Evolutionary conservation across 2,329 filamentous ascomycete species (phyloP), one percentile per base, ranked within the genome.

Genomic region (Pseudonectria buxi): DNA sequence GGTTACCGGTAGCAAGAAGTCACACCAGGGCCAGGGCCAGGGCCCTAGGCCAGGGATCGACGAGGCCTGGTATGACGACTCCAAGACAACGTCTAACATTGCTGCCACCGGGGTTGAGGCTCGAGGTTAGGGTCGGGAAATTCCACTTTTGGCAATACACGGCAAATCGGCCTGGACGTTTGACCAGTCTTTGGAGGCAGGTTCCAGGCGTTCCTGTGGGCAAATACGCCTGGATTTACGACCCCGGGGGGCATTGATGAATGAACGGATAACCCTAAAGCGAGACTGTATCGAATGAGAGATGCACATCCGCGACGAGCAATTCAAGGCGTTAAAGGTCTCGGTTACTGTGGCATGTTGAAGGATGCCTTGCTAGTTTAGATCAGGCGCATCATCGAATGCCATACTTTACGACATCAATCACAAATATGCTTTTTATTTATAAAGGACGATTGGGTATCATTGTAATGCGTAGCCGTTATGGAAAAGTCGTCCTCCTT

Each of bases 1-100:
- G 46, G 71, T 89, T 9, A 34, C 43, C 3, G 46, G 49, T 12
- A 33, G 27, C 7, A 57, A 52, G 42, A 54, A 50, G 33, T 29
- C 40, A 11, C 42, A 43, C 16, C 26, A 36, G 2, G 24, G 35
- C 6, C 26, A 36, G 2, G 24, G 35, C 6, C 39, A 33, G 29
- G 39, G 35, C 9, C 18, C 18, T 22, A 35, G 27, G n/a, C 25
- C 39, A 9, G 37, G 42, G 7, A 36, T 55, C 11, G 53, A 61
- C 10, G 61, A 63, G 24, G 42, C 51, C 26, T 64, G 59, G 59
- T 61, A 50, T 30, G 58, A 59, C 7, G 57, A 62, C 15, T 37
- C 33, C 12, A 47, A 40, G 18, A 22, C 31, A 22, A 7, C 14
- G 4, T 31, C 29, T 31, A 31, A 31, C 28, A 22, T 9, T 11